These are phyloP conservation scores for Cryptococcus hybrid DNA, from an alignment of 1,284 basidiomycete genomes.

Conservation along the genomic window DNA sequence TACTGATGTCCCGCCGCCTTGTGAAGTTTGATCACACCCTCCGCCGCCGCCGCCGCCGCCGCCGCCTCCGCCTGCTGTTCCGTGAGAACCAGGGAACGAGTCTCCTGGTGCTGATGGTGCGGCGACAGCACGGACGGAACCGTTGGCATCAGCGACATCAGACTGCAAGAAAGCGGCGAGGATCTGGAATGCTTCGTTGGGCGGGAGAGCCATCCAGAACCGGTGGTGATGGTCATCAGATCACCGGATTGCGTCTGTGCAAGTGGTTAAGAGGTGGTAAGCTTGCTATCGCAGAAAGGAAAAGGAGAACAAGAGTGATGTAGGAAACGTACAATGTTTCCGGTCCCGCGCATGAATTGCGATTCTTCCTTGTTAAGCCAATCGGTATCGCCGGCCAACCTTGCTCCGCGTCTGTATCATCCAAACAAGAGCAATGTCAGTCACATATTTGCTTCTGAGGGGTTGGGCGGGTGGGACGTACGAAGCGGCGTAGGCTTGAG, in stretches of 20 bases:
- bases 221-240: conserved; percentile 41
- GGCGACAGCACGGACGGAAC: conserved; percentile 4
- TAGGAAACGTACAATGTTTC: conserved; percentile 38
- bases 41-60: too few species aligned
- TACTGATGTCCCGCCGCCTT: conserved; percentile 39
- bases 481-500: conserved; percentile 35
- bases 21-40: conserved; percentile 21
- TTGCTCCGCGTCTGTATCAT: conserved; percentile 31
- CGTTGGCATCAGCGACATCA: conserved; percentile 25
- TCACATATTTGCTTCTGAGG: too few species aligned
- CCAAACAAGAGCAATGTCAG: neutral
- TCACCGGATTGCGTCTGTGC: conserved; percentile 45
- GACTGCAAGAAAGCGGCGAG: conserved; percentile 23
- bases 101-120: neutral
- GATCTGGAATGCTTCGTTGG: conserved; percentile 26
- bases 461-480: conserved; percentile 10
- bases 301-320: neutral
- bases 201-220: conserved; percentile 42
- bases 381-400: conserved; percentile 29
- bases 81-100: neutral
- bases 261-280: neutral
- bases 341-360: conserved; percentile 48
- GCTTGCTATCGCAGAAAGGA: neutral
- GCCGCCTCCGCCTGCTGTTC: neutral
- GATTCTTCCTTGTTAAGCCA: conserved; percentile 45